Evolutionary conservation across 2,329 filamentous ascomycete genomes (phyloP).

Genomic region (Aspergillus piperis): DNA sequence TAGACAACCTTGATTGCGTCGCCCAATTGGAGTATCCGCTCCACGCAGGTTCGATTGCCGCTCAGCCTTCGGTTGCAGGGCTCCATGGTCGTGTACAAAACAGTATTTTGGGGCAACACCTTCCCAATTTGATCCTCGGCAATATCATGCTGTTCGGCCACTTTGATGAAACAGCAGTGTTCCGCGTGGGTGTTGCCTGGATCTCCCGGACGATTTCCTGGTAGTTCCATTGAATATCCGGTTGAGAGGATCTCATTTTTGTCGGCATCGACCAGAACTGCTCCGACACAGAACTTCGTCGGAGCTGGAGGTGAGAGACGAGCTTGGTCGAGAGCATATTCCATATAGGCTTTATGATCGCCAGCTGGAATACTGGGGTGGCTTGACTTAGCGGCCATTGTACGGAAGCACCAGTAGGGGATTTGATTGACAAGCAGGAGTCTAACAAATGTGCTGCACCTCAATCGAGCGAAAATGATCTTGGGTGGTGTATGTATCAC

Average conservation of each 20-base stretch:
- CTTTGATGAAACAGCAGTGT: constrained; percentile 47
- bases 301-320: constrained; percentile 39
- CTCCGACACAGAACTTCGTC: constrained; percentile 48
- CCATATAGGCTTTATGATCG: constrained; percentile 44
- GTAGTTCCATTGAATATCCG: constrained; percentile 47
- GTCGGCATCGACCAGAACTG: constrained; percentile 43
- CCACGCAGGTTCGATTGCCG: constrained; percentile 41
- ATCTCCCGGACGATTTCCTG: constrained; percentile 40
- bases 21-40: constrained; percentile 39
- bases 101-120: constrained; percentile 44
- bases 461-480: no score
- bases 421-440: no score
- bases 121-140: constrained; percentile 38
- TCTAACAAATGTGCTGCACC: no score
- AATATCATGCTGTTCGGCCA: constrained; percentile 40
- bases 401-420: no score
- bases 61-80: constrained; percentile 48
- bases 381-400: not conserved
- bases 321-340: constrained; percentile 40
- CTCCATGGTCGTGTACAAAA: constrained; percentile 51
- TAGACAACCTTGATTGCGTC: constrained; percentile 41
- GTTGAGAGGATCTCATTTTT: constrained; percentile 44
- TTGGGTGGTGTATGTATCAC: no score
- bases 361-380: constrained; percentile 26
- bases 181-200: constrained; percentile 45